A percentile compares a stretch with the other conserved stretches of the same genome.
phyloP scores from a whole-genome alignment of 495 filamentous ascomycete species.

The Tuber indicum region DNA sequence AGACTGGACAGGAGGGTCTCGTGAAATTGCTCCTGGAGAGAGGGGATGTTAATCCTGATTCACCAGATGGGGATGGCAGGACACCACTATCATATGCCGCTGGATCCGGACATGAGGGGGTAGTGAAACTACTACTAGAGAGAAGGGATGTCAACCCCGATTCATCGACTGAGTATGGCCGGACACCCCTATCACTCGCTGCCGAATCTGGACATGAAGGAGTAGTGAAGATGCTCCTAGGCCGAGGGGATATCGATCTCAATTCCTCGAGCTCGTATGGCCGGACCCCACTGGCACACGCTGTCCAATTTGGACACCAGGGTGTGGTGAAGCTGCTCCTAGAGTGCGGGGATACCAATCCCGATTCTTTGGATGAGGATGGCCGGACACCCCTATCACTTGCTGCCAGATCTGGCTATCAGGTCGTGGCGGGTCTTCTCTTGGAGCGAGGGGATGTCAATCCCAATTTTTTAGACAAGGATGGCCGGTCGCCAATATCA shows the following conservation, averaged over 20 bases:
- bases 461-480: too few relatives aligned
- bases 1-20: slow-evolving; percentile 31
- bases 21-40: slow-evolving; percentile 35
- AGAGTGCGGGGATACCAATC: neutral
- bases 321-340: neutral
- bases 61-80: slow-evolving; percentile 27
- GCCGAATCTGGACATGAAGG: neutral
- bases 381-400: neutral
- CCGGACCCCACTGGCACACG: neutral
- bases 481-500: too few relatives aligned
- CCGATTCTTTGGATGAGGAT: neutral
- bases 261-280: neutral
- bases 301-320: too few relatives aligned
- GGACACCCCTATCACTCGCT: slow-evolving; percentile 32
- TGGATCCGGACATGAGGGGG: slow-evolving; percentile 41
- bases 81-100: slow-evolving; percentile 46
- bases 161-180: slow-evolving; percentile 11
- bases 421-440: neutral
- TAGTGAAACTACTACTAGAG: slow-evolving; percentile 33
- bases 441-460: neutral
- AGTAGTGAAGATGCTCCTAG: neutral
- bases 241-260: neutral
- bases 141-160: slow-evolving; percentile 11
- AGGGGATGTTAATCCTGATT: slow-evolving; percentile 19
- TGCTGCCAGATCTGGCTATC: neutral